These are phyloP conservation scores for Verticillium nubilum DNA, from an alignment of 2,329 filamentous ascomycete genomes.

Conservation along the genomic window DNA sequence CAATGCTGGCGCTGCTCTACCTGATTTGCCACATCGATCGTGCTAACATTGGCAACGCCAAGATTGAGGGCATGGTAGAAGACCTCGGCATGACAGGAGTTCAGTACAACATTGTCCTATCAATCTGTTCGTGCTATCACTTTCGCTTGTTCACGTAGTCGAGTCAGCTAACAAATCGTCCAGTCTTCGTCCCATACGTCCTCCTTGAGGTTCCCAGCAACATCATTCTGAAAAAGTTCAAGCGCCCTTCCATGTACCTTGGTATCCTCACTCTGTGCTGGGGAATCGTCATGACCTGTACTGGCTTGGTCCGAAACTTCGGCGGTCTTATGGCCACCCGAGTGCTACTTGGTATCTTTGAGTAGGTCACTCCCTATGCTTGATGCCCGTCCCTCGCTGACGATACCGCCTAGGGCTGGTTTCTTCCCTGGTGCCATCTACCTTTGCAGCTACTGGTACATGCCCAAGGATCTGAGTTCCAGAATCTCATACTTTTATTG, in stretches of 20 bases:
- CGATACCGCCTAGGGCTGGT: constrained; percentile 15
- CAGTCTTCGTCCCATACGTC: constrained; percentile 39
- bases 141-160: not conserved
- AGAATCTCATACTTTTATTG: constrained; percentile 20
- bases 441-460: constrained; percentile 21
- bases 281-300: constrained; percentile 18
- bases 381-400: not conserved
- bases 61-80: constrained; percentile 33
- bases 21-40: constrained; percentile 52
- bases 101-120: constrained; percentile 52
- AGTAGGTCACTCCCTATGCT: constrained; percentile 1
- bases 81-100: constrained; percentile 41
- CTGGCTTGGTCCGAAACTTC: constrained; percentile 19
- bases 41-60: constrained; percentile 45
- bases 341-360: constrained; percentile 23
- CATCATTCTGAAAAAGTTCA: constrained; percentile 55
- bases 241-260: constrained; percentile 56
- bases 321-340: constrained; percentile 18
- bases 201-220: constrained; percentile 59
- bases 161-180: not conserved
- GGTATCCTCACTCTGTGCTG: constrained; percentile 55
- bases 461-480: constrained; percentile 16
- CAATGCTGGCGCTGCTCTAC: constrained; percentile 52
- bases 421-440: constrained; percentile 21
- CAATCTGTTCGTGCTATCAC: constrained; percentile 55